Conservation (phyloP, 129 eudicot species). For the Daucus carota region DH1_v3.0 NC_030383.2:44905501-44906000, state of each 20-base stretch:
- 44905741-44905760: not conserved
- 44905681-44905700: not conserved
- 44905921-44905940: slow-evolving; percentile 39
- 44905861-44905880: slow-evolving; percentile 44
- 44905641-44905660: too few relatives aligned
- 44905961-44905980: slow-evolving; percentile 80
- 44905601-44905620: too few relatives aligned
- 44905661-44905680: not conserved
- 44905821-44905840: slow-evolving; percentile 73
- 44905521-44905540: too few relatives aligned
- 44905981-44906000: slow-evolving; percentile 44
- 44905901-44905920: slow-evolving; percentile 25
- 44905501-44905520: too few relatives aligned
- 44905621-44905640: not conserved
- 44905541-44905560: too few relatives aligned
- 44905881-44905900: slow-evolving; percentile 54
- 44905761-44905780: not conserved
- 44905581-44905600: too few relatives aligned
- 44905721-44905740: too few relatives aligned
- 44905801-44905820: slow-evolving; percentile 24
- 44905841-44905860: slow-evolving; percentile 51
- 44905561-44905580: too few relatives aligned
- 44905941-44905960: slow-evolving; percentile 82
- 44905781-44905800: slow-evolving; percentile 3
- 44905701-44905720: not conserved